Percentiles rank a stretch among this genome's conserved stretches.
phyloP scores from a whole-genome alignment of 2,329 filamentous ascomycete genomes.

The Exophiala viscosa region DNA sequence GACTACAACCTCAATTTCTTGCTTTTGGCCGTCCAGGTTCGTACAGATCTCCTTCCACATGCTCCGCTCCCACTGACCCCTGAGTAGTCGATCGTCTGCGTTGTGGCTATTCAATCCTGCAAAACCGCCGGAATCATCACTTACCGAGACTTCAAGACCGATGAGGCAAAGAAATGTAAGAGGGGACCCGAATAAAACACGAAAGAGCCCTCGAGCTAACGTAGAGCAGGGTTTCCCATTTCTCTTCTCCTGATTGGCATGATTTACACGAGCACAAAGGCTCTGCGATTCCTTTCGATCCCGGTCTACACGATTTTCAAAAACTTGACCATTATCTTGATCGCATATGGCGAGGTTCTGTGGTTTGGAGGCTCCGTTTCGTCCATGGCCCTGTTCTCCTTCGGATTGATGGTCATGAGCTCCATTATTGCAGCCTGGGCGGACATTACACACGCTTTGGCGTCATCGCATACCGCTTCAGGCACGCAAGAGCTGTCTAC shows the following conservation, averaged over 20 bases:
- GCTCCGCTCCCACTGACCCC: conserved; percentile 9
- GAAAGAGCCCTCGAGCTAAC: conserved; percentile 4
- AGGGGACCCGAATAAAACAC: conserved; percentile 12
- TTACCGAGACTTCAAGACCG: conserved; percentile 76
- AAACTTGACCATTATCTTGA: conserved; percentile 97
- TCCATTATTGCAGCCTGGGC: conserved; percentile 95
- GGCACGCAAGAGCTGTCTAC: conserved; percentile 76
- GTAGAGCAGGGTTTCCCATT: conserved; percentile 83
- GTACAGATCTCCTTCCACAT: conserved; percentile 30
- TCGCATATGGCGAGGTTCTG: conserved; percentile 95
- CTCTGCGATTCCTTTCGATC: conserved; percentile 92
- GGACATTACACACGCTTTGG: conserved; percentile 82
- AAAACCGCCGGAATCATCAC: conserved; percentile 79
- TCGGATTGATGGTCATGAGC: conserved; percentile 93
- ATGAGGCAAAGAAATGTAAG: conserved; percentile 90
- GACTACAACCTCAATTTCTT: conserved; percentile 97
- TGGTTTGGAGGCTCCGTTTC: conserved; percentile 96
- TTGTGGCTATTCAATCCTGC: conserved; percentile 74
- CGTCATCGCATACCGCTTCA: conserved; percentile 51
- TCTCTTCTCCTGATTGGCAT: conserved; percentile 94
- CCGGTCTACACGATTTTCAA: conserved; percentile 99
- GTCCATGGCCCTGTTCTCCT: conserved; percentile 81
- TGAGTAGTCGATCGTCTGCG: conserved; percentile 78
- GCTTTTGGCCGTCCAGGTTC: conserved; percentile 86
- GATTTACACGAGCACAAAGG: conserved; percentile 98